Evolutionary conservation across 1,284 basidiomycete genomes (phyloP).

Genomic region (Takashimella koratensis): DNA sequence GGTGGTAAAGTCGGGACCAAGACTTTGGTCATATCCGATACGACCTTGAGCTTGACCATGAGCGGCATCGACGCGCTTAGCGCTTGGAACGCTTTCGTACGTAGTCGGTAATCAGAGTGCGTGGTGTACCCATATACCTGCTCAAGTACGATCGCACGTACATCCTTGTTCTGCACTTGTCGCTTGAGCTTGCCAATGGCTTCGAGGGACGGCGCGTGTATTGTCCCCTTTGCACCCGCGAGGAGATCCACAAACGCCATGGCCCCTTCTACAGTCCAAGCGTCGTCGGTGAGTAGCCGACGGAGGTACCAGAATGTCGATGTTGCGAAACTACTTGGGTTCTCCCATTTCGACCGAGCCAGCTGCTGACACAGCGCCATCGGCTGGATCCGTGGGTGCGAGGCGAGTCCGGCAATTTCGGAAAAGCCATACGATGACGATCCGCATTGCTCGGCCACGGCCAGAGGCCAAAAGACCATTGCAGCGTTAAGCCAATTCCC

Average conservation of each 20-base stretch:
- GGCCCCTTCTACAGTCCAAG: constrained; percentile 54
- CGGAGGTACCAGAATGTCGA: constrained; percentile 71
- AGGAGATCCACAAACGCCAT: constrained; percentile 72
- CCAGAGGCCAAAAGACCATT: constrained; percentile 28
- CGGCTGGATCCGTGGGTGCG: constrained; percentile 7
- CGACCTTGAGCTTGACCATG: not conserved
- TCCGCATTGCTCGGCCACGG: constrained; percentile 9
- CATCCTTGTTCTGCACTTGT: not conserved
- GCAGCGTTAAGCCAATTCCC: constrained; percentile 22
- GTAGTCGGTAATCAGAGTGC: constrained; percentile 13
- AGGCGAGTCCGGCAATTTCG: constrained; percentile 11
- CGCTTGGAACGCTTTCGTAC: constrained; percentile 17
- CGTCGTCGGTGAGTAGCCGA: not conserved
- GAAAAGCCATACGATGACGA: constrained; percentile 9
- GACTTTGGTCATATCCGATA: not conserved
- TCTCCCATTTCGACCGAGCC: constrained; percentile 1
- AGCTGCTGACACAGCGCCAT: constrained; percentile 20
- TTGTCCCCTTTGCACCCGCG: constrained; percentile 36
- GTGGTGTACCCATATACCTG: constrained; percentile 12
- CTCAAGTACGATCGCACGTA: constrained; percentile 11
- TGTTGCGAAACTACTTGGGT: constrained; percentile 13
- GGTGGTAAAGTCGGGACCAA: constrained; percentile 6
- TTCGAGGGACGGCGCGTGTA: constrained; percentile 51
- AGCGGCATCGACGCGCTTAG: constrained; percentile 10
- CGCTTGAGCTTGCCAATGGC: constrained; percentile 13